Percentiles rank a stretch among this genome's conserved stretches.
Evolutionary conservation across 2,329 filamentous ascomycete species (phyloP).

Genomic region (Mariannaea elegans): DNA sequence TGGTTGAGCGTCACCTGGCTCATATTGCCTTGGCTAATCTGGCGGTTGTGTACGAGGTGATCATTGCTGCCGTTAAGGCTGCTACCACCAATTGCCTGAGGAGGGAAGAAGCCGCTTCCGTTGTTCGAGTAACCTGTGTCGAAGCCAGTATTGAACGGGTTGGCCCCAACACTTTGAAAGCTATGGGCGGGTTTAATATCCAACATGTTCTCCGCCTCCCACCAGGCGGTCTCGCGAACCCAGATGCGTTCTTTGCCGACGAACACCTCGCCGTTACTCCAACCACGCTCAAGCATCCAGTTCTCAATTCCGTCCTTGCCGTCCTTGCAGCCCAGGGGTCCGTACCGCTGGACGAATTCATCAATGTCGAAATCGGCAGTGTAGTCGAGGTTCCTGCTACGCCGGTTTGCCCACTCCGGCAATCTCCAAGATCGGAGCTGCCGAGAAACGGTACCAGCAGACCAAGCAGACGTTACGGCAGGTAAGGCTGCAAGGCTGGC

Average conservation of each 20-base stretch:
- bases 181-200: constrained; percentile 78
- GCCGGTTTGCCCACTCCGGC: constrained; percentile 94
- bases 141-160: constrained; percentile 57
- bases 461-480: constrained; percentile 85
- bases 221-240: constrained; percentile 95
- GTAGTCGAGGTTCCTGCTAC: constrained; percentile 91
- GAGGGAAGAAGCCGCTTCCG: constrained; percentile 75
- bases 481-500: constrained; percentile 76
- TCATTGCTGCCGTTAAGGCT: constrained; percentile 76
- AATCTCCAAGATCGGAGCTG: constrained; percentile 94
- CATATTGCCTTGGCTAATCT: constrained; percentile 63
- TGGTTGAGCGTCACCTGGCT: constrained; percentile 62
- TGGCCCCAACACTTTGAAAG: constrained; percentile 53
- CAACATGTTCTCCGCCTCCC: constrained; percentile 96
- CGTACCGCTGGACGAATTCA: constrained; percentile 88
- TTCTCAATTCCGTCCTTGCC: constrained; percentile 92
- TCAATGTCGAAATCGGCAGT: constrained; percentile 96
- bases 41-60: constrained; percentile 71
- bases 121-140: constrained; percentile 77
- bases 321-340: constrained; percentile 84
- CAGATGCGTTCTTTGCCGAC: constrained; percentile 91
- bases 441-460: constrained; percentile 88
- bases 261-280: constrained; percentile 97
- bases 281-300: constrained; percentile 93
- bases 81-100: constrained; percentile 66